Evolutionary conservation across 495 filamentous ascomycete species (phyloP).

Genomic region (Aeminium ludgeri): DNA sequence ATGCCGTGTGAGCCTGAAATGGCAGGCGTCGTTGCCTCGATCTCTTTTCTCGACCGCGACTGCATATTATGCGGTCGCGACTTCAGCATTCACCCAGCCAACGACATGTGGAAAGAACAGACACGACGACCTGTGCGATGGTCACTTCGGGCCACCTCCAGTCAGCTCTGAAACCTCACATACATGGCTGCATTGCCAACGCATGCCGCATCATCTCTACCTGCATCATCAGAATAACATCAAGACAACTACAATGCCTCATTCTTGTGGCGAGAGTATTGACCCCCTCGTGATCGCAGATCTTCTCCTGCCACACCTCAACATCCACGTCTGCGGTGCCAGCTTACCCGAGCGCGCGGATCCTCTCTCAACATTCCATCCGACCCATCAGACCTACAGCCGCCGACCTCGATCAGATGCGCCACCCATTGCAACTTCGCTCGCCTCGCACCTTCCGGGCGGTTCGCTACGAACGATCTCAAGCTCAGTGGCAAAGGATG

Average conservation of each 20-base stretch:
- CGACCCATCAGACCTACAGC: conserved; percentile 1
- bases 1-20: conserved; percentile 63
- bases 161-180: no score
- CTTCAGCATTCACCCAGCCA: no score
- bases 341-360: conserved; percentile 1
- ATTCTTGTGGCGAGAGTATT: background rate
- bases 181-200: no score
- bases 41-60: no score
- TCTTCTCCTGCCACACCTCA: conserved; percentile 2
- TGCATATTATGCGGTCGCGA: no score
- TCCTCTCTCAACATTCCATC: conserved; percentile 5
- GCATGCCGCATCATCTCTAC: background rate
- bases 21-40: no score
- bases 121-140: no score
- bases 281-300: background rate
- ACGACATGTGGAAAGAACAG: no score
- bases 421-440: background rate
- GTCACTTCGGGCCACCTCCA: no score
- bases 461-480: conserved; percentile 1
- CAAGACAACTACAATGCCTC: no score
- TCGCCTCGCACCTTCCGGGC: background rate
- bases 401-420: background rate
- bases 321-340: conserved; percentile 6
- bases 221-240: background rate
- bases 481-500: background rate